Percentiles rank a stretch among this genome's conserved stretches.
Evolutionary conservation across 2,329 filamentous ascomycete species (phyloP).

Genomic region (Microcyclosporella mali): DNA sequence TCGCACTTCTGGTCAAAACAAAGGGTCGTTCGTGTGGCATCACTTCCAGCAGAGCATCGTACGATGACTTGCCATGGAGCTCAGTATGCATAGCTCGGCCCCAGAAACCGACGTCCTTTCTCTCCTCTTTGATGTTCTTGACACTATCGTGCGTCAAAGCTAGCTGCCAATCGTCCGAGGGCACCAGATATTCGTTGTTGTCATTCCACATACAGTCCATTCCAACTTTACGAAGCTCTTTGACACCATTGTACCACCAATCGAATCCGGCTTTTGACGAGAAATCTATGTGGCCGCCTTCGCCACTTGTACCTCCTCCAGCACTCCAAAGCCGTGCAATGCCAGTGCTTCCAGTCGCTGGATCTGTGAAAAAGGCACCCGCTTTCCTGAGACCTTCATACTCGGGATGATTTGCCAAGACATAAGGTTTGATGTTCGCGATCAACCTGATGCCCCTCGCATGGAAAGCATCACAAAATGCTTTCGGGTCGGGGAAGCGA

Average conservation of each 20-base stretch:
- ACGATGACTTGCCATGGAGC: conserved; percentile 63
- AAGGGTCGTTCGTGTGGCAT: conserved; percentile 58
- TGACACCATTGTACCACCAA: conserved; percentile 67
- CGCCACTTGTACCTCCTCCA: conserved; percentile 62
- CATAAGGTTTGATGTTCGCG: conserved; percentile 68
- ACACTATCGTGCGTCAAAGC: conserved; percentile 44
- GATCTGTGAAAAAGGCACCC: conserved; percentile 60
- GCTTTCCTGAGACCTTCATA: conserved; percentile 55
- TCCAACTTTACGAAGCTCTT: conserved; percentile 54
- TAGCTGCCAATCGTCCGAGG: conserved; percentile 60
- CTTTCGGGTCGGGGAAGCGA: conserved; percentile 62
- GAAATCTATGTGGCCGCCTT: conserved; percentile 68
- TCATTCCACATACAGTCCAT: conserved; percentile 75
- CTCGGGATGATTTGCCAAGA: conserved; percentile 60
- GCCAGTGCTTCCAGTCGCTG: conserved; percentile 41
- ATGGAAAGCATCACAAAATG: conserved; percentile 58
- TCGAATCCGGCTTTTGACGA: conserved; percentile 60
- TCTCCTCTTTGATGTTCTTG: conserved; percentile 28
- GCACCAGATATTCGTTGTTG: conserved; percentile 68
- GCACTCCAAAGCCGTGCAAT: conserved; percentile 64
- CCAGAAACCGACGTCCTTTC: conserved; percentile 59
- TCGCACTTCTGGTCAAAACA: conserved; percentile 64
- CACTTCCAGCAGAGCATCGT: conserved; percentile 57
- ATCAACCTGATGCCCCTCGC: conserved; percentile 60
- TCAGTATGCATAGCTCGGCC: conserved; percentile 64